These are phyloP conservation scores for Trichophyton equinum DNA, from an alignment of 2,329 filamentous ascomycete species.

Conservation along the genomic window DNA sequence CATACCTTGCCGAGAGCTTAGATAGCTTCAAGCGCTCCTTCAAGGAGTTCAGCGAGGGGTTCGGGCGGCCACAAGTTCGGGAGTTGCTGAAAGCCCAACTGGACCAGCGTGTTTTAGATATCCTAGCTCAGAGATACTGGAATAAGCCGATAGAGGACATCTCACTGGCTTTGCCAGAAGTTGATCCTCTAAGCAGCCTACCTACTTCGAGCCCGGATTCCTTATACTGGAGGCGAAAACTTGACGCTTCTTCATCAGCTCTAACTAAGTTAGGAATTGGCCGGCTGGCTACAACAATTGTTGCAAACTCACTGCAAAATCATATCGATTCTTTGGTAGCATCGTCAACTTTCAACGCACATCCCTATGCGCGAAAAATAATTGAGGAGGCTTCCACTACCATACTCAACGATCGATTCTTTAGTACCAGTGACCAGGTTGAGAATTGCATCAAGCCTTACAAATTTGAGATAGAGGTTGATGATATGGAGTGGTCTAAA, in stretches of 20 bases:
- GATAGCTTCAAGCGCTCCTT: slow-evolving; percentile 98
- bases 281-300: slow-evolving; percentile 78
- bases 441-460: slow-evolving; percentile 99
- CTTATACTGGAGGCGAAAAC: slow-evolving; percentile 82
- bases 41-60: slow-evolving; percentile 80
- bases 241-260: slow-evolving; percentile 80
- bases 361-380: slow-evolving; percentile 85
- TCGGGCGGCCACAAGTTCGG: slow-evolving; percentile 79
- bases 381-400: slow-evolving; percentile 81
- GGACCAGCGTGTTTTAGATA: slow-evolving; percentile 86
- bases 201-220: slow-evolving; percentile 76
- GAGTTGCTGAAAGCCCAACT: slow-evolving; percentile 82
- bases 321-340: slow-evolving; percentile 69
- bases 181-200: slow-evolving; percentile 61
- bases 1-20: slow-evolving; percentile 86
- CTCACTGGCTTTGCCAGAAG: slow-evolving; percentile 51
- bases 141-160: slow-evolving; percentile 88
- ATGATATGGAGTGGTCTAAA: slow-evolving; percentile 75
- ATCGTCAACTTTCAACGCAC: slow-evolving; percentile 71
- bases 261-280: slow-evolving; percentile 92
- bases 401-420: slow-evolving; percentile 87
- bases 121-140: slow-evolving; percentile 91
- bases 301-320: slow-evolving; percentile 73
- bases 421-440: slow-evolving; percentile 93
- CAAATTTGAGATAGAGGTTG: slow-evolving; percentile 94